Evolutionary conservation across 768 basidiomycete genomes (phyloP).

Genomic region (Trametes coccinea): DNA sequence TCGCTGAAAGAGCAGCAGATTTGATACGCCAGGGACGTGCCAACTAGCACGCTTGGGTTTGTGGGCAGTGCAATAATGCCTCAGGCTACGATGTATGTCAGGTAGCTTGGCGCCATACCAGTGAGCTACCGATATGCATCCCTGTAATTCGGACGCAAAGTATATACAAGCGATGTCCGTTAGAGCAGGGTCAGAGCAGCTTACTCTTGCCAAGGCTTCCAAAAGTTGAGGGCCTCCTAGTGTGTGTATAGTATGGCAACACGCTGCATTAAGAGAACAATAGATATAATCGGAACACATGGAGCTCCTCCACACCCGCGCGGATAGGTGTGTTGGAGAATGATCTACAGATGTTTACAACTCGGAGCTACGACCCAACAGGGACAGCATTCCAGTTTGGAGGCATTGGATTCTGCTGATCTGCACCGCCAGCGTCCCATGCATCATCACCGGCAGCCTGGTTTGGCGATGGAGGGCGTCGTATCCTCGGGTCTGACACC

Average conservation of each 20-base stretch:
- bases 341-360: neutral
- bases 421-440: slow-evolving; percentile 18
- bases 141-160: no score
- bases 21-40: slow-evolving; percentile 29
- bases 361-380: slow-evolving; percentile 7
- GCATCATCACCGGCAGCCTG: slow-evolving; percentile 26
- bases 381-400: slow-evolving; percentile 13
- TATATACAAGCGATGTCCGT: no score
- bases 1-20: slow-evolving; percentile 23
- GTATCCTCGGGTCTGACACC: slow-evolving; percentile 22
- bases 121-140: no score
- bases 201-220: no score
- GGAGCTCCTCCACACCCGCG: no score
- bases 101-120: no score
- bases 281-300: neutral
- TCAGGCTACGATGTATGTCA: no score
- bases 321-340: no score
- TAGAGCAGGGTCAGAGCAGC: no score
- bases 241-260: no score
- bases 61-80: no score
- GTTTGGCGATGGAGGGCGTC: slow-evolving; percentile 19
- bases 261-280: neutral
- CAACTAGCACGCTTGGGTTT: neutral
- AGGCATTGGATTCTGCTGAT: slow-evolving; percentile 1
- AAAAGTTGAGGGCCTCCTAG: no score